These are phyloP conservation scores for Trifolium fragiferum DNA, from an alignment of 306 rosid genomes.

Conservation along the genomic window DNA sequence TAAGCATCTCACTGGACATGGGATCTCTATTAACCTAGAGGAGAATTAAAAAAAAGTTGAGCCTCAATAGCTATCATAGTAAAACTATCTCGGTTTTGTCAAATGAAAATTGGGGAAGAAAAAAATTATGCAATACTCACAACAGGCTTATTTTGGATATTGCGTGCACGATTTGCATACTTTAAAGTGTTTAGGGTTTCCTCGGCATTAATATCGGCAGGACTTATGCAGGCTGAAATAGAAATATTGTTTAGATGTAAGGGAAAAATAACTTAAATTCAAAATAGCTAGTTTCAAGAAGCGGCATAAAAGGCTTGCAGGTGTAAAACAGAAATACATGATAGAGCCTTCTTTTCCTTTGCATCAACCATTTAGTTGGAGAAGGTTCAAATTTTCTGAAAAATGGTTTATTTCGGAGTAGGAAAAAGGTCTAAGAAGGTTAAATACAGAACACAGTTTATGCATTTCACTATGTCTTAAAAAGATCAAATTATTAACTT, in stretches of 20 bases:
- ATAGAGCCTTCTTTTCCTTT: conserved; percentile 12
- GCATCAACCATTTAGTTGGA: conserved; percentile 33
- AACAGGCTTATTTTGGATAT: conserved; percentile 95
- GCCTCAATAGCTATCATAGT: conserved; percentile 29
- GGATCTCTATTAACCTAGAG: conserved; percentile 95
- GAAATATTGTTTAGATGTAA: conserved; percentile 35
- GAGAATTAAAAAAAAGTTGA: conserved; percentile 16
- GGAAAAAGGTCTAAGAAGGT: conserved; percentile 24
- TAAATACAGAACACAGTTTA: conserved; percentile 13
- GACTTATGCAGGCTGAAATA: conserved; percentile 95
- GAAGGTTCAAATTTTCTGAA: conserved; percentile 32
- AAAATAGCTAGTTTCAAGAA: conserved; percentile 31
- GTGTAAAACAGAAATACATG: conserved; percentile 22
- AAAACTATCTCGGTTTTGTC: conserved; percentile 36
- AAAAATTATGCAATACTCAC: conserved; percentile 59
- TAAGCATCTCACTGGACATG: conserved; percentile 94
- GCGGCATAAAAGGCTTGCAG: conserved; percentile 27
- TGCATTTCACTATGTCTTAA: conserved; percentile 28
- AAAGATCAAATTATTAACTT: conserved; percentile 27
- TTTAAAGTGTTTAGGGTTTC: conserved; percentile 98
- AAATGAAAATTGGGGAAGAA: conserved; percentile 16
- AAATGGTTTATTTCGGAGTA: conserved; percentile 20
- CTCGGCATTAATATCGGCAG: conserved; percentile 99
- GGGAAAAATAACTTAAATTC: conserved; percentile 37
- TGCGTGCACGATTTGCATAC: conserved; percentile 99